These are phyloP conservation scores for Balakata baccata DNA, from an alignment of 345 rosid species.

Conservation along the genomic window DNA sequence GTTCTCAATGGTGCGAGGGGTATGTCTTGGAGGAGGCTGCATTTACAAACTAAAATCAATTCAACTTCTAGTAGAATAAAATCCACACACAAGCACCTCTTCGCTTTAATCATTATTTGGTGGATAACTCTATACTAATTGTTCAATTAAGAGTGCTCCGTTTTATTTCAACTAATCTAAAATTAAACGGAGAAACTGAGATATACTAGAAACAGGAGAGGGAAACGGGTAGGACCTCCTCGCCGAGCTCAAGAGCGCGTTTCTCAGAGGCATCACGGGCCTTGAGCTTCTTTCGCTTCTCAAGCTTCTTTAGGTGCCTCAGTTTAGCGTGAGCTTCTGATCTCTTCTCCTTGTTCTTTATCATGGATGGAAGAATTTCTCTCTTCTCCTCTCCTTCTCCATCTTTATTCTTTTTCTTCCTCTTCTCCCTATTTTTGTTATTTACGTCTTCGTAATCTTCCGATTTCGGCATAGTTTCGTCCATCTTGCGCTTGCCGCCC, in stretches of 20 bases:
- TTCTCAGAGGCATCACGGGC: constrained; percentile 78
- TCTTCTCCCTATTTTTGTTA: constrained; percentile 22
- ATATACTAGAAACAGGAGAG: not conserved
- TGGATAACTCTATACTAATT: not conserved
- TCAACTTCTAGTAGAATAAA: not conserved
- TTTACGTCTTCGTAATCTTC: not conserved
- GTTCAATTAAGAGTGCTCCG: not conserved
- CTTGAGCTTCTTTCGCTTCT: constrained; percentile 78
- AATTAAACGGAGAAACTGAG: not conserved
- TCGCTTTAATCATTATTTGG: not conserved
- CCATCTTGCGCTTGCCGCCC: constrained; percentile 13
- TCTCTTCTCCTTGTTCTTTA: constrained; percentile 92
- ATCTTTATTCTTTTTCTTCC: not conserved
- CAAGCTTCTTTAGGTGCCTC: constrained; percentile 75
- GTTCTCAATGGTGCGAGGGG: constrained; percentile 87
- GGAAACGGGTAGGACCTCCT: constrained; percentile 50
- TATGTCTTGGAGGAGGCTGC: constrained; percentile 67
- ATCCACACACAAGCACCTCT: not conserved
- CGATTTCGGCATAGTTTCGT: not conserved
- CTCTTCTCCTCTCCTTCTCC: constrained; percentile 16
- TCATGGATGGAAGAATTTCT: constrained; percentile 77
- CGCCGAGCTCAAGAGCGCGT: constrained; percentile 84
- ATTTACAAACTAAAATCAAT: not conserved
- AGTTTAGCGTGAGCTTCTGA: constrained; percentile 71
- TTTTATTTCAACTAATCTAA: not conserved